Evolutionary conservation across 1,284 basidiomycete species (phyloP).

Genomic region (Cryptococcus wingfieldii): DNA sequence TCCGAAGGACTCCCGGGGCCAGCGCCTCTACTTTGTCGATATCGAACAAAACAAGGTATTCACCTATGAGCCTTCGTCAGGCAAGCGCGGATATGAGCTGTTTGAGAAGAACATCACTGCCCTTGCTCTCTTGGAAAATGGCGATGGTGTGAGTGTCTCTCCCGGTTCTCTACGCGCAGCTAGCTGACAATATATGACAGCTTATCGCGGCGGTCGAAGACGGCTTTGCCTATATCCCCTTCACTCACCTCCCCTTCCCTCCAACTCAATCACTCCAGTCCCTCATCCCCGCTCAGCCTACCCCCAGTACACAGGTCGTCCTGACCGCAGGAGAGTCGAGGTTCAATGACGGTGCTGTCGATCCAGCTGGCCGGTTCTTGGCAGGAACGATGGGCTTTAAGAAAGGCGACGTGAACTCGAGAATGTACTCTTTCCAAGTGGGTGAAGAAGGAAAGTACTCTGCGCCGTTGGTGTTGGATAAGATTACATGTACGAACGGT

Average conservation of each 20-base stretch:
- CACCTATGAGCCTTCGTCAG: slow-evolving; percentile 17
- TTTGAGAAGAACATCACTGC: slow-evolving; percentile 17
- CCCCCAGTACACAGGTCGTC: not conserved
- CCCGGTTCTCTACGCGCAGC: not conserved
- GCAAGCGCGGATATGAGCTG: slow-evolving; percentile 18
- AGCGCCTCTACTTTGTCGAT: slow-evolving; percentile 26
- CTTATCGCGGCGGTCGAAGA: slow-evolving; percentile 15
- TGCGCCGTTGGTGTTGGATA: slow-evolving; percentile 10
- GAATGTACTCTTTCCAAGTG: slow-evolving; percentile 10
- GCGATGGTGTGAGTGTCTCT: slow-evolving; percentile 15
- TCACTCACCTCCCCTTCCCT: slow-evolving; percentile 16
- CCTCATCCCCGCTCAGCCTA: not conserved
- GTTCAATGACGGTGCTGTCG: slow-evolving; percentile 24
- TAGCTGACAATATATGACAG: slow-evolving; percentile 7
- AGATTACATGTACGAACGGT: slow-evolving; percentile 24
- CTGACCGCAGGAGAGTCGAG: slow-evolving; percentile 8
- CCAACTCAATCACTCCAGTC: slow-evolving; percentile 1
- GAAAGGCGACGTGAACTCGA: slow-evolving; percentile 2
- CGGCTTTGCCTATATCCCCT: slow-evolving; percentile 15
- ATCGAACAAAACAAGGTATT: slow-evolving; percentile 21
- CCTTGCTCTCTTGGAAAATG: slow-evolving; percentile 9
- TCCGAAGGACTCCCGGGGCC: slow-evolving; percentile 11
- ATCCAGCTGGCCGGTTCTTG: slow-evolving; percentile 21
- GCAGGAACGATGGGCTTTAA: slow-evolving; percentile 22
- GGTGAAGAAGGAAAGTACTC: not conserved